phyloP scores from a whole-genome alignment of 495 filamentous ascomycete species.

The Hypoxylon perforatum region DNA sequence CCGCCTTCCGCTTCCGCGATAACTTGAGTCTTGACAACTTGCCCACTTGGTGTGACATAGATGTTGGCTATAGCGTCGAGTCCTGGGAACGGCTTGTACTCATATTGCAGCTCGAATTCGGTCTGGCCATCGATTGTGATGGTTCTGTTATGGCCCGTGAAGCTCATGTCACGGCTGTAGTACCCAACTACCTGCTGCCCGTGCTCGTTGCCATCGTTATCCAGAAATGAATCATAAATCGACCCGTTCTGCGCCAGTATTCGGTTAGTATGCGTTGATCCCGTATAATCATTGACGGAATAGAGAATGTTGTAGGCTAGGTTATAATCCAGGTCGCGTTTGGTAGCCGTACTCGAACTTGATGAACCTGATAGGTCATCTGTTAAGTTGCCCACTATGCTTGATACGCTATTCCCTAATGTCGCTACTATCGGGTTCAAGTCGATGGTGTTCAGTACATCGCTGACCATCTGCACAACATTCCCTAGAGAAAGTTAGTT shows the following conservation, averaged over 20 bases:
- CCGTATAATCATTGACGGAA: slow-evolving; percentile 65
- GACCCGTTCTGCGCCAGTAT: slow-evolving; percentile 65
- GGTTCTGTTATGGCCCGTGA: slow-evolving; percentile 63
- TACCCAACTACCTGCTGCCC: slow-evolving; percentile 55
- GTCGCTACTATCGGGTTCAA: slow-evolving; percentile 67
- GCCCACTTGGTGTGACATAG: slow-evolving; percentile 58
- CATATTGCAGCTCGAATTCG: slow-evolving; percentile 61
- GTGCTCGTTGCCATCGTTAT: slow-evolving; percentile 61
- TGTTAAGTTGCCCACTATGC: slow-evolving; percentile 58
- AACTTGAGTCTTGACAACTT: slow-evolving; percentile 61
- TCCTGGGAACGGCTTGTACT: slow-evolving; percentile 63
- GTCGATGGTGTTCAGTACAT: slow-evolving; percentile 64
- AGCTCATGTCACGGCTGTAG: slow-evolving; percentile 62
- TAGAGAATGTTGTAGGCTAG: slow-evolving; percentile 63
- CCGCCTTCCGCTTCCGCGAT: slow-evolving; percentile 63
- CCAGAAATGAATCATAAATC: slow-evolving; percentile 62
- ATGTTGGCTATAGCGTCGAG: slow-evolving; percentile 58
- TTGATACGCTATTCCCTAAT: slow-evolving; percentile 58
- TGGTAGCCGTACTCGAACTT: slow-evolving; percentile 36
- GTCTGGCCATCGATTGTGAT: slow-evolving; percentile 55
- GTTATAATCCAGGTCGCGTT: slow-evolving; percentile 41
- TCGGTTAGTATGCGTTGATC: slow-evolving; percentile 66
- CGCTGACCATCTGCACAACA: slow-evolving; percentile 65
- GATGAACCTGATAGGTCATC: slow-evolving; percentile 42
- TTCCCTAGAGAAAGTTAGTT: slow-evolving; percentile 46